A percentile compares a stretch with the other conserved stretches of the same genome.
phyloP scores from a whole-genome alignment of 176 grass and related monocot genomes.

The Pontederia crassipes region DNA sequence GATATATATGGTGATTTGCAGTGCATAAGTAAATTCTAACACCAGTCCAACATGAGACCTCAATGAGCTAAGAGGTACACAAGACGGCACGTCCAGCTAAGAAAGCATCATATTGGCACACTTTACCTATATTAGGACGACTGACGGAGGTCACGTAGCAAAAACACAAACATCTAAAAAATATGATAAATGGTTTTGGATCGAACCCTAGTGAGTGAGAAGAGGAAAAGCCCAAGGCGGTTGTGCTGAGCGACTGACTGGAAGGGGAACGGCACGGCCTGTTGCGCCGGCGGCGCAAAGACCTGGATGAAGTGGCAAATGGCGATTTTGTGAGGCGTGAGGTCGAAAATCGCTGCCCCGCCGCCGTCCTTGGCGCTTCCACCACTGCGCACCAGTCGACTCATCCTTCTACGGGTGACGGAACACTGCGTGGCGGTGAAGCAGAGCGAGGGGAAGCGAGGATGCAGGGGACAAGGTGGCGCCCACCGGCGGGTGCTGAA shows the following conservation, averaged over 20 bases:
- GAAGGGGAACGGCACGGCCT: constrained; percentile 44
- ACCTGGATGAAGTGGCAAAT: constrained; percentile 73
- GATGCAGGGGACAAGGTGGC: no score
- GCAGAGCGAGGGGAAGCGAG: no score
- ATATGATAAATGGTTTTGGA: not conserved
- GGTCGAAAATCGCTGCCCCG: constrained; percentile 30
- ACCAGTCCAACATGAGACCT: no score
- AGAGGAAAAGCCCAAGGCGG: not conserved
- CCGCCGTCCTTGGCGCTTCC: constrained; percentile 17
- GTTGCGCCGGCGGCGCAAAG: constrained; percentile 56
- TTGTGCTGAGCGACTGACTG: constrained; percentile 31
- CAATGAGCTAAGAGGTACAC: no score
- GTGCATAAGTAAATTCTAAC: not conserved
- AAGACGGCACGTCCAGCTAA: no score
- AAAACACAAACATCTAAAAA: not conserved
- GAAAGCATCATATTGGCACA: no score
- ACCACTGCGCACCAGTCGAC: constrained; percentile 26
- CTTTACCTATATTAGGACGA: no score
- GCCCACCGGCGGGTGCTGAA: no score
- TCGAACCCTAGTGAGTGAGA: not conserved
- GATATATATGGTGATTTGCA: not conserved
- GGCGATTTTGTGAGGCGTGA: constrained; percentile 83
- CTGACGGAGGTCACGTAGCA: not conserved
- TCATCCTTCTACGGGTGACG: constrained; percentile 24
- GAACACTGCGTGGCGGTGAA: no score